Evolutionary conservation across 78 protist species (phyloP).

Genomic region (Bigelowiella natans): DNA sequence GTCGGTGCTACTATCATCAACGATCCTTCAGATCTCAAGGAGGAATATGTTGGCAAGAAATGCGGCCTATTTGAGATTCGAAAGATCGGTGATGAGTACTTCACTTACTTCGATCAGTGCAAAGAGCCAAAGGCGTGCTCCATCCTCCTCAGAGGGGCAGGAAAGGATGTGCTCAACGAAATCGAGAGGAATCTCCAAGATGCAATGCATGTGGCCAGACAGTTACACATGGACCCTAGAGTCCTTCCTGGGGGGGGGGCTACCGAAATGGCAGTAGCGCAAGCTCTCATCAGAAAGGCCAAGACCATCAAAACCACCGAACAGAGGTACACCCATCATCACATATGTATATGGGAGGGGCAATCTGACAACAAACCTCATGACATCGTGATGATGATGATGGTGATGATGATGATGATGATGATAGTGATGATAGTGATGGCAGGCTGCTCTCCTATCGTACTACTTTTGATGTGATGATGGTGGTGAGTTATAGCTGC

Average conservation of each 20-base stretch:
- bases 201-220: slow-evolving; percentile 94
- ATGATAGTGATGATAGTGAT: too few relatives aligned
- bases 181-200: slow-evolving; percentile 79
- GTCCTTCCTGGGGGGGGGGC: slow-evolving; percentile 99
- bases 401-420: too few relatives aligned
- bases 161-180: slow-evolving; percentile 96
- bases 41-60: slow-evolving; percentile 86
- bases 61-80: slow-evolving; percentile 79
- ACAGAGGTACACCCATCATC: too few relatives aligned
- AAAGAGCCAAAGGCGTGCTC: slow-evolving; percentile 96
- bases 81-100: slow-evolving; percentile 46
- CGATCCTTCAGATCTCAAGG: slow-evolving; percentile 83
- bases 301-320: slow-evolving; percentile 67
- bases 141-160: slow-evolving; percentile 93
- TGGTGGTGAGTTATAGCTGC: too few relatives aligned
- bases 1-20: slow-evolving; percentile 91
- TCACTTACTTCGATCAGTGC: slow-evolving; percentile 90
- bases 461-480: too few relatives aligned
- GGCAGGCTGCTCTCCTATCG: too few relatives aligned
- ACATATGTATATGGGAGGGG: too few relatives aligned
- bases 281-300: slow-evolving; percentile 53
- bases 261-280: slow-evolving; percentile 84
- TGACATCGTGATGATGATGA: too few relatives aligned
- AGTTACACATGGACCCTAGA: slow-evolving; percentile 80
- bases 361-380: too few relatives aligned